Evolutionary conservation across 257 asterid species (phyloP), one percentile per base, ranked within the genome.

Genomic region (Nicotiana paniculata): DNA sequence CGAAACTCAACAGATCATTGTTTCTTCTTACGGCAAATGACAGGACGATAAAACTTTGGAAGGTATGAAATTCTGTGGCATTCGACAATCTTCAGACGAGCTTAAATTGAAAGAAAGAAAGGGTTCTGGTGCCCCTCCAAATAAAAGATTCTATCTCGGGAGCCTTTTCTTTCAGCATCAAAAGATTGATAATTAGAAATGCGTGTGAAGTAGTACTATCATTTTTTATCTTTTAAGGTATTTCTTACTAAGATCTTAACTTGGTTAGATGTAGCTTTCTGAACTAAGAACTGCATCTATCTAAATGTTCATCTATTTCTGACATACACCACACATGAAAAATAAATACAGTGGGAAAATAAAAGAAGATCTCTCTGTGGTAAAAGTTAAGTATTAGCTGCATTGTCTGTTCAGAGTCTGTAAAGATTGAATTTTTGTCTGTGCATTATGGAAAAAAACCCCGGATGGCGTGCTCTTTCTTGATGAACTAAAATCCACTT

Each of bases 31-130:
- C 98, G 21, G 83, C 97, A 51, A 95, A 95, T 54, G 92, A 92
- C 83, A 93, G 90, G 89, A 93, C 98, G n/a, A 89, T 93, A 82
- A 95, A 92, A 85, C 85, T 92, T 33, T 95, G 98, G 98, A 92
- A 89, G 98, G 98, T 95, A 89, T 12, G 53, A 79, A 77, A 21
- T 79, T 75, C 83, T 79, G 68, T 64, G 46, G 48, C 77, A 39
- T 46, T 3, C 1, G 16, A 24, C 15, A 74, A 74, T 3, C 79
- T 74, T 74, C 24, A 48, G 62, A 74, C 26, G 28, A 12, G 9
- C 10, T 72, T 35, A 24, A 72, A 24, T 46, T 21, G 15, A 72
- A 21, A 70, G 58, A 39, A 69, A 39, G 11, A 10, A 28, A 72
- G 51, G 59, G 21, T 21, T 64, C 43, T 72, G 59, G 32, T 64